Evolutionary conservation across 495 filamentous ascomycete species (phyloP).

Genomic region (Choiromyces venosus): DNA sequence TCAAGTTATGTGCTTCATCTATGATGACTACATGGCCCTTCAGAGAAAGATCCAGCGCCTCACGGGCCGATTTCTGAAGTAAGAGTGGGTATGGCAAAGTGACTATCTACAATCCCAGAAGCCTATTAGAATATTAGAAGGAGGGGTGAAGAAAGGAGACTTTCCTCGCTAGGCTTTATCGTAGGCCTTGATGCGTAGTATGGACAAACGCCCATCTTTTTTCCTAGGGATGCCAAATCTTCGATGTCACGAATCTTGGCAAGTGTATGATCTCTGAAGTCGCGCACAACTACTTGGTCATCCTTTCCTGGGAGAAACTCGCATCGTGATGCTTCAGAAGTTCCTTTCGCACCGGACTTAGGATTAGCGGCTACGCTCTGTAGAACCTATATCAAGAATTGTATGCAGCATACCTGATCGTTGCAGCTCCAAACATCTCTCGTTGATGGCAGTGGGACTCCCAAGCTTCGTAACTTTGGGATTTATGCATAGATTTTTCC

Average conservation of each 20-base stretch:
- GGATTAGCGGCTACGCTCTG: conserved; percentile 11
- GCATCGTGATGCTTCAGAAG: conserved; percentile 63
- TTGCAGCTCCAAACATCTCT: conserved; percentile 88
- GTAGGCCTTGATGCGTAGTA: conserved; percentile 88
- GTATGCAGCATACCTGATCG: conserved; percentile 54
- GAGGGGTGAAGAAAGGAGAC: conserved; percentile 11
- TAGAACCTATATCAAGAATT: not conserved
- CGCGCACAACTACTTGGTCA: conserved; percentile 61
- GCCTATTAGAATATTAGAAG: not conserved
- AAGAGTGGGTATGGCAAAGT: conserved; percentile 90
- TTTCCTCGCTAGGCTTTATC: conserved; percentile 71
- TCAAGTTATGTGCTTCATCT: conserved; percentile 96
- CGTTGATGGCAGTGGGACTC: conserved; percentile 80
- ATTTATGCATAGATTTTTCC: conserved; percentile 93
- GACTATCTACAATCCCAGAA: conserved; percentile 59
- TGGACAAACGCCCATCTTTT: conserved; percentile 75
- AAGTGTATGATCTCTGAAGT: conserved; percentile 82
- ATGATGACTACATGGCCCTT: conserved; percentile 86
- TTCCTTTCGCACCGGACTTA: conserved; percentile 18
- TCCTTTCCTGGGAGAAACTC: conserved; percentile 71
- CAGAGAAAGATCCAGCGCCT: conserved; percentile 77
- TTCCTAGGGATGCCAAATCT: conserved; percentile 73
- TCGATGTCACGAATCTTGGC: conserved; percentile 90
- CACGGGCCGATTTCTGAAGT: conserved; percentile 80
- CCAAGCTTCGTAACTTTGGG: conserved; percentile 65